Conservation (phyloP, 2,329 filamentous ascomycete species). For the Xylariaceae sp. region DNA sequence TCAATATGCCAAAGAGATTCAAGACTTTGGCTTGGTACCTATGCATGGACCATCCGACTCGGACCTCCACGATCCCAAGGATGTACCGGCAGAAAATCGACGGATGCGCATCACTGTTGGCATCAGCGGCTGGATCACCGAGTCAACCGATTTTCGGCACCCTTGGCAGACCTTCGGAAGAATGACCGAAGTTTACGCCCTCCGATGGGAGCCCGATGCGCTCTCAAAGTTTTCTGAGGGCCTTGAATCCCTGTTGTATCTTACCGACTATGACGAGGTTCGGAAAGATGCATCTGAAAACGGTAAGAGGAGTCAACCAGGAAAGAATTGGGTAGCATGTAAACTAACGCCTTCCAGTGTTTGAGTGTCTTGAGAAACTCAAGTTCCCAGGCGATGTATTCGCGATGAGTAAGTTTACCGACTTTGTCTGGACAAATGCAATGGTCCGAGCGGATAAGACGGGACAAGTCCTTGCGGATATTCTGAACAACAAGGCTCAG, state of each 20-base stretch:
- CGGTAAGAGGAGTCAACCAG: constrained; percentile 37
- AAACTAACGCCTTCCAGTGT: constrained; percentile 36
- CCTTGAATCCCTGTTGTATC: constrained; percentile 71
- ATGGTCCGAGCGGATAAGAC: constrained; percentile 71
- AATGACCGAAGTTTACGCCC: constrained; percentile 71
- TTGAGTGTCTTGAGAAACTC: constrained; percentile 52
- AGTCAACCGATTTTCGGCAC: constrained; percentile 64
- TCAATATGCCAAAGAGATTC: constrained; percentile 76
- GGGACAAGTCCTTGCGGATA: constrained; percentile 68
- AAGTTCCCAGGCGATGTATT: constrained; percentile 59
- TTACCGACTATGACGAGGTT: constrained; percentile 72
- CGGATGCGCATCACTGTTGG: constrained; percentile 77
- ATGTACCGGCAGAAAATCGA: constrained; percentile 52
- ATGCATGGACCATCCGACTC: constrained; percentile 48
- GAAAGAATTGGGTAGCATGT: not conserved
- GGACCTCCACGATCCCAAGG: constrained; percentile 45
- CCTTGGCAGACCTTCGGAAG: constrained; percentile 74
- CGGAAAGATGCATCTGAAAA: constrained; percentile 45
- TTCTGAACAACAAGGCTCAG: constrained; percentile 73
- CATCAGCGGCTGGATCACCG: constrained; percentile 74
- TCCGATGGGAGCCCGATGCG: constrained; percentile 77
- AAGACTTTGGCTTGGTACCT: constrained; percentile 82
- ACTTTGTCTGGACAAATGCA: constrained; percentile 75
- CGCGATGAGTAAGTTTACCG: constrained; percentile 67
- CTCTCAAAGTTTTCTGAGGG: constrained; percentile 72